Base-by-base conservation (phyloP, 768 basidiomycete genomes). In the Tylopilus sp. region DNA sequence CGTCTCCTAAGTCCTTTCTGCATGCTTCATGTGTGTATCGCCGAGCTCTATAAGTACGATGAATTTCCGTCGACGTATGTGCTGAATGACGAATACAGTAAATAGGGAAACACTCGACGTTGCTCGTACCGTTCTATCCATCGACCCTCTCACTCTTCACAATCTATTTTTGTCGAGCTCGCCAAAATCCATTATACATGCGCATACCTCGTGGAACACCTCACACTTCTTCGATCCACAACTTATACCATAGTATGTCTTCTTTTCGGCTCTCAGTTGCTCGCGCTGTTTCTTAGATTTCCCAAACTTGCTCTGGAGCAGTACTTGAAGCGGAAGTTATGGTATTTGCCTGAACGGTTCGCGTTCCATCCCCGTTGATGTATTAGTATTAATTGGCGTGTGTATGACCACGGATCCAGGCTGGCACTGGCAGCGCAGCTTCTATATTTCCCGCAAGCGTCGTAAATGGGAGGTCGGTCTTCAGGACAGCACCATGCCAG, bases 331-430 rank as follows among this genome's bases (percentile, higher is more conserved):
- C 29, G 48, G 34, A 46, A n/a, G 40, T 33, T 33, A 48, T 28
- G 55, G 46, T 33, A 34, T 30, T 41, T 33, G n/a, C 31, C 52
- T 25, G 40, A 25, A 42, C 48, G 45, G 30, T 49, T 36, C 29
- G 30, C 42, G 40, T 38, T 28, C 43, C 36, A 46, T 24, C 11
- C 31, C 30, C 31, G 25, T 3, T 8, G 11, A 56, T 26, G 5
- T 26, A 19, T 17, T 47, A 41, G 21, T 25, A 24, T 41, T 24
- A 42, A 42, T 33, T 37, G 40, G 33, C 33, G 1, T 52, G 44
- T 34, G 22, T 37, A 34, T 28, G 50, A 45, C 56, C 36, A 58
- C 61, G 55, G 61, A 57, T 58, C 56, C 50, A 53, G 52, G 55
- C 45, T 49, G 26, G 44, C 42, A 49, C 45, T 49, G 26, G 44